A percentile compares a stretch with the other conserved stretches of the same genome.
Conservation (phyloP, 2,329 filamentous ascomycete species). For the Trichoderma breve region DNA sequence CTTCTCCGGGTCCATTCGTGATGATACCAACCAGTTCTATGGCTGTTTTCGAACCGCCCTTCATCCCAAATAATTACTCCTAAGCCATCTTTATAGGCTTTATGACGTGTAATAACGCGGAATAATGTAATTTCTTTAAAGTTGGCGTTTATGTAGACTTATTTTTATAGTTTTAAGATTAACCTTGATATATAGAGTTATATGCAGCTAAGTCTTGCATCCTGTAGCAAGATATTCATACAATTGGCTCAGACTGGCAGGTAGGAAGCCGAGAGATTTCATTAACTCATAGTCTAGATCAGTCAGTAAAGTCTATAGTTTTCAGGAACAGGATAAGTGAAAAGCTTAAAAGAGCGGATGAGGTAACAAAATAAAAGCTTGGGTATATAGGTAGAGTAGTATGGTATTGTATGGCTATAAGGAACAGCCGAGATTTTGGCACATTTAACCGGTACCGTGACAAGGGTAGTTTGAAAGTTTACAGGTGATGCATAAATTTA, state of each 20-base stretch:
- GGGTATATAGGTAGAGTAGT: background rate
- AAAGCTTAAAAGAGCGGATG: background rate
- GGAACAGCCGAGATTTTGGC: background rate
- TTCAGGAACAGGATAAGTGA: background rate
- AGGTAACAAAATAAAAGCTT: background rate
- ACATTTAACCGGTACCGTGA: background rate
- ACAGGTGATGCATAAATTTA: background rate
- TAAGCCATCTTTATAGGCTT: background rate
- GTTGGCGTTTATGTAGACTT: background rate
- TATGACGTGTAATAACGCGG: background rate
- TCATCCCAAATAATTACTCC: background rate
- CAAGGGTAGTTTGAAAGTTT: background rate
- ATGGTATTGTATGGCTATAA: background rate
- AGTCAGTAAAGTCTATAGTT: background rate
- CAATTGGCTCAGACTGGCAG: background rate
- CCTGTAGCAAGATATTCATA: background rate
- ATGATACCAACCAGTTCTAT: background rate
- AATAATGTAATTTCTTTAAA: background rate
- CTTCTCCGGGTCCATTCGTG: background rate
- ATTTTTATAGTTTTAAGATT: background rate
- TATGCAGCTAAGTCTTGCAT: background rate
- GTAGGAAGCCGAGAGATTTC: background rate
- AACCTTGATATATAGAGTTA: background rate
- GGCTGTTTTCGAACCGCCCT: background rate
- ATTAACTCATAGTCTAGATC: background rate